Percentiles rank a stretch among this genome's conserved stretches.
phyloP scores from a whole-genome alignment of 345 rosid genomes.

The Limnanthes douglasii region DNA sequence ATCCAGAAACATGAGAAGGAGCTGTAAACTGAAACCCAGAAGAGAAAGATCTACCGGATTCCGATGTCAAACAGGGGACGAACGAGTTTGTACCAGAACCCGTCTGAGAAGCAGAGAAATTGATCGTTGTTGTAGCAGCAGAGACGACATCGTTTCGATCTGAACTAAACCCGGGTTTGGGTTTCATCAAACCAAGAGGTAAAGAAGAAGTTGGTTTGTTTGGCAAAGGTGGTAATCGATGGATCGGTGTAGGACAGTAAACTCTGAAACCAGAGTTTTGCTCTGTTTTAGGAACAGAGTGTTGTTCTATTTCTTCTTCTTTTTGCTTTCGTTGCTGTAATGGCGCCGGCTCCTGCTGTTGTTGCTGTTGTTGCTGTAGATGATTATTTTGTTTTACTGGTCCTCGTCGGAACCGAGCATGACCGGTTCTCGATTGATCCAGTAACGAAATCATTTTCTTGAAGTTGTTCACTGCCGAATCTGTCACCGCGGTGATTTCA shows the following conservation, averaged over 20 bases:
- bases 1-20: conserved; percentile 33
- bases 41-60: conserved; percentile 39
- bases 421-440: conserved; percentile 68
- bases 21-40: conserved; percentile 56
- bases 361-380: conserved; percentile 5
- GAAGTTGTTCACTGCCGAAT: conserved; percentile 59
- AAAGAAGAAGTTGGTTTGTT: conserved; percentile 12
- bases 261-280: conserved; percentile 46
- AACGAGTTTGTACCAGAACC: conserved; percentile 54
- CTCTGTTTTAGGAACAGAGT: conserved; percentile 10
- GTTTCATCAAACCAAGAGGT: conserved; percentile 1
- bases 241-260: conserved; percentile 53
- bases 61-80: conserved; percentile 61
- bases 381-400: conserved; percentile 8
- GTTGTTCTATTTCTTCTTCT: conserved; percentile 7
- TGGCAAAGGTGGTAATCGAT: conserved; percentile 67
- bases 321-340: conserved; percentile 4
- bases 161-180: conserved; percentile 11
- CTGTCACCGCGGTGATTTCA: conserved; percentile 50
- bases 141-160: conserved; percentile 25
- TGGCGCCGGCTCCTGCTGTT: conserved; percentile 3
- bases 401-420: conserved; percentile 71
- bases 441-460: conserved; percentile 60
- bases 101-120: conserved; percentile 32
- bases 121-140: conserved; percentile 20